Base-by-base conservation (phyloP, 2,329 filamentous ascomycete species). In the Microdochium paspali region DNA sequence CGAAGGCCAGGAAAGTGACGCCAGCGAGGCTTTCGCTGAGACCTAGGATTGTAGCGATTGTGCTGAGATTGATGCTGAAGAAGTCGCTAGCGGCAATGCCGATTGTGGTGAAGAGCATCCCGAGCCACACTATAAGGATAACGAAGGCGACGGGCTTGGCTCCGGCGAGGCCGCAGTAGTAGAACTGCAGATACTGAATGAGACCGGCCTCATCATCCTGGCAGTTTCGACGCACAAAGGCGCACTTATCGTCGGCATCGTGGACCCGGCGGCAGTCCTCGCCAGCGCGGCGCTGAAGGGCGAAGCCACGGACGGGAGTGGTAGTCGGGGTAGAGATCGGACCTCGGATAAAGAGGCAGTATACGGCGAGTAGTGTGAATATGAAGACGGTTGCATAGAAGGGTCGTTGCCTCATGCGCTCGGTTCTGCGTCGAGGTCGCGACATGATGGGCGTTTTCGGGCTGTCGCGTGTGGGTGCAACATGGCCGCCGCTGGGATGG, bases 61-160 rank as follows among this genome's bases (percentile, higher is more conserved):
- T 97, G 65, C 87, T 93, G 28, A 98, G 76, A 61, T 98, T 95
- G 68, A 97, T 82, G 67, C 90, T 97, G 68, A 98, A 93, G 72
- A 98, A 98, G 68, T 98, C 93, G 66, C 90, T 96, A 21, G 93
- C 93, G 13, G 93, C 93, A 53, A 98, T 96, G 50, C 93, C 93
- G 54, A 98, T 96, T 13, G 93, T 97, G 56, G 87, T 91, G 68
- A 98, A 98, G 7, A 98, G 80, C 47, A 97, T 71, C 31, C 80
- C 86, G 6, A 96, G 78, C 93, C 93, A 98, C 50, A 83, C 57
- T 15, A 88, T 77, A 43, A 98, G 72, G 39, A 95, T 70, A 21
- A 73, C 62, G 59, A 98, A 94, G n/a, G 87, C 89, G 43, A 95
- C 53, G 1, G 86, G 82, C 60, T 88, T 84, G 13, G 73, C 80